Conservation (phyloP, 169 alveolate species). For the Hepatocystis sp. region DNA sequence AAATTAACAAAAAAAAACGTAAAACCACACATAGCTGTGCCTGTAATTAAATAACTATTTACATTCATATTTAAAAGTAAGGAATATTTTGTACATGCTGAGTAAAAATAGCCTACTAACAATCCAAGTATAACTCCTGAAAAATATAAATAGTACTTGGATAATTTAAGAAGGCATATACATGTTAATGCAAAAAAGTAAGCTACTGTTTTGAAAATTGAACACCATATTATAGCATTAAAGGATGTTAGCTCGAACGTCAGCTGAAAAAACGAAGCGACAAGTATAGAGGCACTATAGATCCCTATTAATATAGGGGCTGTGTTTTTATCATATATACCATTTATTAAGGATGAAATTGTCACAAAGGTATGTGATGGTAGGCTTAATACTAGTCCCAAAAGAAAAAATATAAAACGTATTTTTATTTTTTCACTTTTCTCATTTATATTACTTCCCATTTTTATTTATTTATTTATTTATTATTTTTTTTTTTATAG, state of each 20-base stretch:
- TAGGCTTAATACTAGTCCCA: conserved; percentile 40
- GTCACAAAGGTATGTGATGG: conserved; percentile 47
- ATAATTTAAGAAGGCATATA: conserved; percentile 17
- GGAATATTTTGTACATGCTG: conserved; percentile 41
- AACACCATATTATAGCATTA: conserved; percentile 18
- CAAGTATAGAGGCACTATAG: conserved; percentile 27
- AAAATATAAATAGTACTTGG: conserved; percentile 23
- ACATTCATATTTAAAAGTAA: conserved; percentile 17
- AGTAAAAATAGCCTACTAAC: conserved; percentile 48
- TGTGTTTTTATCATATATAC: conserved; percentile 24
- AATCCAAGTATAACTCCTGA: conserved; percentile 22
- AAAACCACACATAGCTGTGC: conserved; percentile 34
- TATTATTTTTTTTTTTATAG: neutral
- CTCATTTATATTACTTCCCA: too few relatives aligned
- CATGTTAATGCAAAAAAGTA: conserved; percentile 2
- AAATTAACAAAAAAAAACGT: conserved; percentile 29
- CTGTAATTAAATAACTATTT: conserved; percentile 43
- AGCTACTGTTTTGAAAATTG: conserved; percentile 8
- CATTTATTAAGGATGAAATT: conserved; percentile 46
- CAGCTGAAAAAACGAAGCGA: conserved; percentile 28
- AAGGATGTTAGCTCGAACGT: conserved; percentile 43
- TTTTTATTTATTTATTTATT: too few relatives aligned
- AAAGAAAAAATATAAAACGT: conserved; percentile 21
- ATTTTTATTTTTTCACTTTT: conserved; percentile 21
- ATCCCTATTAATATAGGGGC: conserved; percentile 24